Base-by-base conservation (phyloP, 768 basidiomycete species). In the Kwoniella shandongensis region DNA sequence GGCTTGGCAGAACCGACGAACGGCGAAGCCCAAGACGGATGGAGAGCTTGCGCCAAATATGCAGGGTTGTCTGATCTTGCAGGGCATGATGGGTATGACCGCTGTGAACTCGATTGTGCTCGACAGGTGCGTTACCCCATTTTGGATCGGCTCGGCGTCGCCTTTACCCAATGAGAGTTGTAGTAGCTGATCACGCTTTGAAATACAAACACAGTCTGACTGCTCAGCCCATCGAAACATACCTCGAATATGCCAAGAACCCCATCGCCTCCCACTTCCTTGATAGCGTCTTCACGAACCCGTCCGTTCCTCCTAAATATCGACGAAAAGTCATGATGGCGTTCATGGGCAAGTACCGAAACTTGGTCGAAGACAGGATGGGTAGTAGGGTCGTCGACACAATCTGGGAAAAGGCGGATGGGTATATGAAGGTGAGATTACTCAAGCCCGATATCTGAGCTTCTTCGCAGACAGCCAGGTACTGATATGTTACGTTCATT, bases 331-430 rank as follows among this genome's bases (percentile, higher is more conserved):
- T 94, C 46, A 82, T 96, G 42, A 79, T 86, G 72, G 80, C 82
- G 4, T 85, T 94, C 69, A 82, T 91, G 36, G 89, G 86, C 5
- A 82, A 86, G 57, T 96, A 86, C 76, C 86, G 87, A 70, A 71
- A 79, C 27, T 84, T 99, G 30, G 88, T 88, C 4, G 88, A 93
- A 72, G 91, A 97, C 73, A 85, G 88, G 42, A 84, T 96, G 61
- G 96, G 96, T 42, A 90, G 89, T 67, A 82, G 91, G 44, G 85
- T 98, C 0, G 89, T 84, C 4, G 94, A 93, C 68, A 85, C 87
- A n/a, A 89, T 88, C 63, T 98, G 91, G 91, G 84, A 82, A 1
- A 85, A 83, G 60, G 86, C 88, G n/a, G 96, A 99, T 77, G 86
- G 89, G 0, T 97, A 88, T 77, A 82, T 96, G 63, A 92, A 88